Evolutionary conservation across 257 asterid genomes (phyloP), one percentile per base, ranked within the genome.

Genomic region (Nicotiana tomentosiformis): DNA sequence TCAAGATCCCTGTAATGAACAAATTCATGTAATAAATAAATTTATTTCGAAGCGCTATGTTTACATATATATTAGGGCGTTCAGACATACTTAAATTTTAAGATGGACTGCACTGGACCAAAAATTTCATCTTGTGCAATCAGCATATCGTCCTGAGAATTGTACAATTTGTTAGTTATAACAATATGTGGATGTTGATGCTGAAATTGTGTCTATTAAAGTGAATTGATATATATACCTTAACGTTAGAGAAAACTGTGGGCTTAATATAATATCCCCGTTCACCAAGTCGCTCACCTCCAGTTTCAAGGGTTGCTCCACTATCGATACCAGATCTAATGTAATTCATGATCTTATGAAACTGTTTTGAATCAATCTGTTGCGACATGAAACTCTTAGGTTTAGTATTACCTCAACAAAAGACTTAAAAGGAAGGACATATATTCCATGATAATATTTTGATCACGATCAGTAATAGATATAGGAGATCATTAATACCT

Each of bases 71-170:
- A 33, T 33, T 60, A 43, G 43, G 7, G 14, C 5, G 2, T 23
- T 72, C 39, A 11, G 61, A 72, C 79, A 46, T 86, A 94, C 99
- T 89, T 96, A 60, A 66, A 96, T 85, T 96, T 96, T 80, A 96
- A 81, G 92, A 96, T 84, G 37, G 91, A 70, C 88, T 94, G 98
- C 82, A 96, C 99, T 0, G 99, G 99, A 53, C 99, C 98, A 81
- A 96, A 96, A 77, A 96, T 96, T 89, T 96, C 99, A 18, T 96
- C 99, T 82, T 61, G 87, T 6, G 99, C 98, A 53, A 96, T 94
- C 81, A 83, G 80, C 98, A 94, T 94, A 85, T 94, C 91, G 77
- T 94, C 98, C 99, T 96, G 87, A 78, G 66, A 81, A 32, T 86
- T 26, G 66, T 7, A 35, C 51, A 64, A 56, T 23, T 23, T 20